Percentiles rank a stretch among this genome's conserved stretches.
Evolutionary conservation across 495 filamentous ascomycete species (phyloP).

Genomic region (Letharia columbiana): DNA sequence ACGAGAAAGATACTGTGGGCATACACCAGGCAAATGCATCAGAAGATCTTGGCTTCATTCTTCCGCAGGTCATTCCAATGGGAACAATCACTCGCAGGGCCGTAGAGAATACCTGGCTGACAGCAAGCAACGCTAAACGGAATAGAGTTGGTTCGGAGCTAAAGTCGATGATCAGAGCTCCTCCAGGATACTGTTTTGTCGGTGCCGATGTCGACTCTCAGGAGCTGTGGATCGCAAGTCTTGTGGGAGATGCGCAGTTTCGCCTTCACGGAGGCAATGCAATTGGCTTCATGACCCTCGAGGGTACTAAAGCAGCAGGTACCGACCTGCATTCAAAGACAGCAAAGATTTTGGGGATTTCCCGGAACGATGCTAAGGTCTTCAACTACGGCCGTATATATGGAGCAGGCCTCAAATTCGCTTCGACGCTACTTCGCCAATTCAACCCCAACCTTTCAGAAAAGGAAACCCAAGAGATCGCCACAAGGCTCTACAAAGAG

Average conservation of each 20-base stretch:
- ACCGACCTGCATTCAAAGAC: constrained; percentile 95
- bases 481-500: constrained; percentile 69
- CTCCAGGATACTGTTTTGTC: constrained; percentile 84
- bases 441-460: constrained; percentile 84
- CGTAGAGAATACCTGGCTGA: constrained; percentile 97
- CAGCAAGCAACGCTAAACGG: constrained; percentile 89
- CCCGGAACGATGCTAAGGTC: constrained; percentile 88
- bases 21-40: constrained; percentile 18
- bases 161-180: constrained; percentile 93
- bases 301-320: constrained; percentile 86
- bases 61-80: constrained; percentile 99
- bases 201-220: constrained; percentile 98
- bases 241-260: constrained; percentile 91
- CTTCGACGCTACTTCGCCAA: constrained; percentile 76
- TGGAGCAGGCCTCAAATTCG: constrained; percentile 89
- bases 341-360: constrained; percentile 83
- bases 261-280: constrained; percentile 91
- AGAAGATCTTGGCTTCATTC: constrained; percentile 64
- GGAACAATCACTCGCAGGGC: constrained; percentile 94
- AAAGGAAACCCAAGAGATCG: constrained; percentile 61
- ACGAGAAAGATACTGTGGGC: constrained; percentile 49
- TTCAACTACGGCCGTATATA: constrained; percentile 99
- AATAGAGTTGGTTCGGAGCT: constrained; percentile 95
- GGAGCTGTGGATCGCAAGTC: constrained; percentile 95
- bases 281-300: constrained; percentile 97